A percentile compares a stretch with the other conserved stretches of the same genome.
Conservation (phyloP, 768 basidiomycete species). For the Roridomyces roridus region DNA sequence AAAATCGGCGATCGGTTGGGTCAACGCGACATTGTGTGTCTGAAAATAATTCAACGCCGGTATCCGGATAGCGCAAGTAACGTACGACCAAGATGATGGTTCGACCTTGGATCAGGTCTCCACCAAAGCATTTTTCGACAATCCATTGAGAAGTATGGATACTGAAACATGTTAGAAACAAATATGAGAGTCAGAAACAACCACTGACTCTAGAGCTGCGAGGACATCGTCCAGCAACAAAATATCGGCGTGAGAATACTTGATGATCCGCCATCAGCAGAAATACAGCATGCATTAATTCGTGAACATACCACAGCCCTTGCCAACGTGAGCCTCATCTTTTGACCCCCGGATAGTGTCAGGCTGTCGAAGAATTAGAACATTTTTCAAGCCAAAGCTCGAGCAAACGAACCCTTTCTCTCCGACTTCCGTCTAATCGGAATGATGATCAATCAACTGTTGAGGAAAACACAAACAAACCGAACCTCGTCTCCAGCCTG, state of each 20-base stretch:
- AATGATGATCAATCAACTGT: too few species aligned
- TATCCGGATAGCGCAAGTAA: neutral
- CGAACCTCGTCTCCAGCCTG: constrained; percentile 57
- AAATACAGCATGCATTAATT: neutral
- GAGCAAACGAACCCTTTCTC: constrained; percentile 64
- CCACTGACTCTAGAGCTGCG: constrained; percentile 57
- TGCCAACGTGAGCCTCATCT: constrained; percentile 52
- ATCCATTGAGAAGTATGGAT: constrained; percentile 86
- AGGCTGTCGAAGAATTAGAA: neutral
- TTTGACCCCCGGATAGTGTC: constrained; percentile 45
- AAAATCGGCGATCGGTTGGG: constrained; percentile 43
- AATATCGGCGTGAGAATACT: constrained; percentile 58
- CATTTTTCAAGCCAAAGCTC: constrained; percentile 34
- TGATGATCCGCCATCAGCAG: constrained; percentile 41
- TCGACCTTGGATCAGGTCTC: constrained; percentile 77
- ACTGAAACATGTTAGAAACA: constrained; percentile 23
- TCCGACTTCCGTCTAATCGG: constrained; percentile 63
- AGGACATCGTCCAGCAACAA: constrained; percentile 78
- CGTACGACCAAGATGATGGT: constrained; percentile 83
- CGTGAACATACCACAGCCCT: constrained; percentile 38
- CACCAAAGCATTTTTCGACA: constrained; percentile 78
- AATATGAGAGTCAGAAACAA: neutral
- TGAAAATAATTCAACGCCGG: constrained; percentile 19
- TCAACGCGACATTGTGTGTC: constrained; percentile 55
- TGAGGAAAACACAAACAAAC: too few species aligned